Evolutionary conservation across 805 yeast genomes (phyloP).

Genomic region (Ogataea naganishii): DNA sequence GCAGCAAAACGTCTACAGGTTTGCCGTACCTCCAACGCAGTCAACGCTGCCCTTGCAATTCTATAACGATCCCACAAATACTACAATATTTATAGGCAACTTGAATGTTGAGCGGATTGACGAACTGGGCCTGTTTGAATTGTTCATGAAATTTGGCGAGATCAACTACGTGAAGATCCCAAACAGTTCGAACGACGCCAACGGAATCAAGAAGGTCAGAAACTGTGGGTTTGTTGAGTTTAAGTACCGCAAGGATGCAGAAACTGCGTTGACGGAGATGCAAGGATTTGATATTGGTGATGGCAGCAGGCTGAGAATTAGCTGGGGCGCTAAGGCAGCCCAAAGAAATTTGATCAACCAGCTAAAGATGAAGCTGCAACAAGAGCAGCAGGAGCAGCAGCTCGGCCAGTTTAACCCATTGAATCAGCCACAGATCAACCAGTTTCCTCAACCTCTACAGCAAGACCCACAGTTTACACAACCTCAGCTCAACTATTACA

Average conservation of each 20-base stretch:
- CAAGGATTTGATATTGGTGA: slow-evolving; percentile 87
- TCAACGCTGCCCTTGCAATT: slow-evolving; percentile 44
- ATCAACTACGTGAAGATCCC: slow-evolving; percentile 76
- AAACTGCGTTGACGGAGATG: slow-evolving; percentile 76
- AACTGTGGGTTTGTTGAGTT: slow-evolving; percentile 83
- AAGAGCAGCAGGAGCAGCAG: slow-evolving; percentile 16
- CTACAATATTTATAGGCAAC: slow-evolving; percentile 77
- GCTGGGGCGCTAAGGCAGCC: slow-evolving; percentile 74
- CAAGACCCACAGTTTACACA: slow-evolving; percentile 9
- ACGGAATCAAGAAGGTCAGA: slow-evolving; percentile 29
- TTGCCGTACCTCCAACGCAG: slow-evolving; percentile 18
- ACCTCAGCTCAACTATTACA: slow-evolving; percentile 18
- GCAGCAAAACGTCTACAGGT: slow-evolving; percentile 5
- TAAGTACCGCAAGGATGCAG: slow-evolving; percentile 72
- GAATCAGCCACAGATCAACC: neutral
- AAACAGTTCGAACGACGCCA: no score
- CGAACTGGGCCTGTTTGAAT: slow-evolving; percentile 50
- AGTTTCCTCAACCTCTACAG: slow-evolving; percentile 7
- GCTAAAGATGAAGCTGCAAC: slow-evolving; percentile 21
- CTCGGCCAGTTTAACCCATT: slow-evolving; percentile 1
- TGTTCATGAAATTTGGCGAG: slow-evolving; percentile 62
- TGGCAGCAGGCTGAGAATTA: slow-evolving; percentile 67
- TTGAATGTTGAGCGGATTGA: slow-evolving; percentile 45
- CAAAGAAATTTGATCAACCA: slow-evolving; percentile 28
- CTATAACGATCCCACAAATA: slow-evolving; percentile 66